These are phyloP conservation scores for Aspergillus sp. DNA, from an alignment of 2,329 filamentous ascomycete species.

Conservation along the genomic window DNA sequence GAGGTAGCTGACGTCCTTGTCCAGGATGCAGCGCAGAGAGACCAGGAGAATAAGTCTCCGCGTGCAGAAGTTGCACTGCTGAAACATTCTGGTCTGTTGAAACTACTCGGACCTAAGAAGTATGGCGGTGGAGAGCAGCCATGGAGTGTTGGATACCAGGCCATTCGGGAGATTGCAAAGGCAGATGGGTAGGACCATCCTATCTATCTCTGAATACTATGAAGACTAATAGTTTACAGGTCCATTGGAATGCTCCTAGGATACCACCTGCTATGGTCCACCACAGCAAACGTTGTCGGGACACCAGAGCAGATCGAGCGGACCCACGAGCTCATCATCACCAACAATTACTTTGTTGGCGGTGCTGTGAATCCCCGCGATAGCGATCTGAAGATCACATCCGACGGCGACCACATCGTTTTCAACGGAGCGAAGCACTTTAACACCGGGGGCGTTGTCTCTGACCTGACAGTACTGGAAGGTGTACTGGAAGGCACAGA, in stretches of 20 bases:
- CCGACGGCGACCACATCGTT: slow-evolving; percentile 55
- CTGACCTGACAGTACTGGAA: slow-evolving; percentile 65
- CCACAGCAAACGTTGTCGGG: slow-evolving; percentile 61
- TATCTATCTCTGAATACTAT: not conserved
- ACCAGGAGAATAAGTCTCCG: slow-evolving; percentile 55
- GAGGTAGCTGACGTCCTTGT: slow-evolving; percentile 52
- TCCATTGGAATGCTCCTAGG: slow-evolving; percentile 66
- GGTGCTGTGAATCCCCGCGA: slow-evolving; percentile 68
- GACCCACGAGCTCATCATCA: slow-evolving; percentile 57
- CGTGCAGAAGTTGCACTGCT: slow-evolving; percentile 52
- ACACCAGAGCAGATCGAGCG: slow-evolving; percentile 60
- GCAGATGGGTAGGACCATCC: slow-evolving; percentile 53
- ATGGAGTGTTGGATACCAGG: slow-evolving; percentile 59
- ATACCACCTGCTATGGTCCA: slow-evolving; percentile 65
- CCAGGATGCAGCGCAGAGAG: slow-evolving; percentile 49
- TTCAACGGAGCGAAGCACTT: slow-evolving; percentile 66
- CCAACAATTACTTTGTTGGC: slow-evolving; percentile 66
- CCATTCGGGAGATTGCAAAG: slow-evolving; percentile 63
- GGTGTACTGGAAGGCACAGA: slow-evolving; percentile 57
- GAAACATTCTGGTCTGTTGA: slow-evolving; percentile 53
- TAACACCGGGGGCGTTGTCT: slow-evolving; percentile 67
- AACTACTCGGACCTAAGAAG: slow-evolving; percentile 50
- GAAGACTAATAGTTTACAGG: slow-evolving; percentile 23
- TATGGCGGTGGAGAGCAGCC: slow-evolving; percentile 55
- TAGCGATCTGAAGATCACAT: slow-evolving; percentile 58